Evolutionary conservation across 2,329 filamentous ascomycete genomes (phyloP), one percentile per base, ranked within the genome.

Genomic region (Septoria linicola): DNA sequence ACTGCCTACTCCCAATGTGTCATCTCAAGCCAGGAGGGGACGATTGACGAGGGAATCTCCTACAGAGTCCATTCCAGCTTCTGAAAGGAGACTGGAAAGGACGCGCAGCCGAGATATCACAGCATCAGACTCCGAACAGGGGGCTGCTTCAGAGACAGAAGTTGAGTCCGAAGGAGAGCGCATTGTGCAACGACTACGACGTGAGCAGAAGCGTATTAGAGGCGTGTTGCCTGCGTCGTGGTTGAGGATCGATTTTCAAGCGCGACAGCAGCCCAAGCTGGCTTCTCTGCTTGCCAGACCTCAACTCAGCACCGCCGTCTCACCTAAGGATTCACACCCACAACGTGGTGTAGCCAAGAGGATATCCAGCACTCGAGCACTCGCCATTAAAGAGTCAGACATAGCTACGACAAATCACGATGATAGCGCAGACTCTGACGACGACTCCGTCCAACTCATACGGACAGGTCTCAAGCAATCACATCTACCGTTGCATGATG

Each of bases 201-300:
- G 65, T 27, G 70, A 71, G 34, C 63, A 66, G 8, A 73, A 67
- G 47, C 70, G 68, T 31, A 77, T 77, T 41, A 73, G 66, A 62
- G 75, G 75, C 10, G 75, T 77, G 6, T 61, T 78, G 14, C 75
- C 75, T 20, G 75, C 75, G 23, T 77, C 75, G 1, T 77, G 74
- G 73, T 59, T 78, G 43, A 74, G 70, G 43, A 69, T 77, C 21
- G 75, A 77, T 53, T 62, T 65, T n/a, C 66, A 72, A 32, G 54
- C 60, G 13, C 61, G 62, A 30, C 53, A 54, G 36, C 21, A 51
- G 44, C 52, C 23, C 17, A 36, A 41, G 19, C 39, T 51, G 6
- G 40, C 49, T 23, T 44, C 41, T 11, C 25, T 40, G 20, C 11
- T 23, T 30, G 44, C 40, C 31, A 30, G 20, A 25, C 50, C 27